Percentiles rank a stretch among this genome's conserved stretches.
These are phyloP conservation scores for Polychytrium aggregatum DNA, from an alignment of 192 early-diverging fungal genomes.

Conservation along the genomic window DNA sequence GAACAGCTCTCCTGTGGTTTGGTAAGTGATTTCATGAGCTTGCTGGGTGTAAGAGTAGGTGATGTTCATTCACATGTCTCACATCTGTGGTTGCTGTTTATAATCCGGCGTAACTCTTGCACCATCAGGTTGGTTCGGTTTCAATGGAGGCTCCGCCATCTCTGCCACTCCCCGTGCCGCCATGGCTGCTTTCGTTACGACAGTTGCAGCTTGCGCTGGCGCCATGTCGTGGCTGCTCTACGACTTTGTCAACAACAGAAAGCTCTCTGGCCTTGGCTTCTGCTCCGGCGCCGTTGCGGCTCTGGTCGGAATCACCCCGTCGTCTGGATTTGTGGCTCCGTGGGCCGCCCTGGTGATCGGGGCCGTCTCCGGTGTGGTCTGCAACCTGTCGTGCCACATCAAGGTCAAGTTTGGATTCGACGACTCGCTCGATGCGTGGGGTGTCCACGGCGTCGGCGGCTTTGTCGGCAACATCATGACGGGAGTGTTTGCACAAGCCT, in stretches of 20 bases:
- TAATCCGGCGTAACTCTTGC: no score
- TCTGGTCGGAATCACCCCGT: constrained; percentile 88
- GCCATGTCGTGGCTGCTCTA: constrained; percentile 74
- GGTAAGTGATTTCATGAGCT: no score
- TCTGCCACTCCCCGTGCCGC: constrained; percentile 73
- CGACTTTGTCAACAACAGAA: constrained; percentile 65
- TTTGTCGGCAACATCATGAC: constrained; percentile 80
- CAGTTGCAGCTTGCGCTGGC: constrained; percentile 71
- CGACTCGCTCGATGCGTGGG: constrained; percentile 81
- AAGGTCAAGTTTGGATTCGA: constrained; percentile 83
- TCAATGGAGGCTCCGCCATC: constrained; percentile 83
- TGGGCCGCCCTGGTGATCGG: constrained; percentile 78
- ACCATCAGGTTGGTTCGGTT: constrained; percentile 96
- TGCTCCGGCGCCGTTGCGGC: constrained; percentile 91
- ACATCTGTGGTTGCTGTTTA: no score
- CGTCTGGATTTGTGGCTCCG: constrained; percentile 73
- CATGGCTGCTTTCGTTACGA: constrained; percentile 76
- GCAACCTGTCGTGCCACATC: constrained; percentile 71
- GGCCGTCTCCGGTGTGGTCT: constrained; percentile 53
- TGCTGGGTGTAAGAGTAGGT: no score
- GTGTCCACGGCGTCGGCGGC: constrained; percentile 47
- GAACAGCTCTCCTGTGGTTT: constrained; percentile 82
- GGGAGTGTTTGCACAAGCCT: constrained; percentile 78
- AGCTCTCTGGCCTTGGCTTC: constrained; percentile 81
- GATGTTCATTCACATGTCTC: no score